Evolutionary conservation across 495 filamentous ascomycete genomes (phyloP), one percentile per base, ranked within the genome.

Genomic region (Talaromyces ruber): DNA sequence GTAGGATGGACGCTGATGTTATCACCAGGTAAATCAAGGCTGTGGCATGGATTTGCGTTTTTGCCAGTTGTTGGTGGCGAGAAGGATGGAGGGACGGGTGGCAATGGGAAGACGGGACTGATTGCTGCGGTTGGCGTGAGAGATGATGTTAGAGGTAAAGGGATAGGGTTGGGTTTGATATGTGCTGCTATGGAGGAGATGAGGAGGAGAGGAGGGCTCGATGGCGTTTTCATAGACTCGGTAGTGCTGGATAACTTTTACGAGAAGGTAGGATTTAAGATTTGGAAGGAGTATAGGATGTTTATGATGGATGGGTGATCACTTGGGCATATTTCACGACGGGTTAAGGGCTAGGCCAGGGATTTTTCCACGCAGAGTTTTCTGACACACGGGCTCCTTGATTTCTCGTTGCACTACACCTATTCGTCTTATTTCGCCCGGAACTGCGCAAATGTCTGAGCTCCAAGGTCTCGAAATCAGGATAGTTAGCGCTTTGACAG

Each of bases 1-100:
- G 71, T 79, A 2, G 80, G 74, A 16, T 82, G 80, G 80, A 79
- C 79, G 1, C 55, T 82, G 43, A 81, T 82, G 78, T 70, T 80
- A 4, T 64, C 68, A 6, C 77, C 73, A 0, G 28, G 53, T n/a
- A 28, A 32, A 28, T 56, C 53, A 4, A 56, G 29, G 9, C 14
- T 56, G 14, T 56, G 53, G 53, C n/a, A 58, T 18, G 21, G 14
- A 7, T 58, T 37, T 43, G 56, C 56, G 21, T 58, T 58, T 39
- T 21, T 58, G 56, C 29, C 56, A 3, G 28, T 58, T 21, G 25
- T 28, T 56, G 28, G 53, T 9, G 56, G 16, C 25, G 6, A 12
- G 14, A 14, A 39, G 9, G 1, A n/a, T 8, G 32, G 18, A 21
- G 56, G 30, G 32, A 28, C 28, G 3, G 28, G 28, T 16, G 53